Base-by-base conservation (phyloP, 2,329 filamentous ascomycete species). In the Xylariaceae sp. region DNA sequence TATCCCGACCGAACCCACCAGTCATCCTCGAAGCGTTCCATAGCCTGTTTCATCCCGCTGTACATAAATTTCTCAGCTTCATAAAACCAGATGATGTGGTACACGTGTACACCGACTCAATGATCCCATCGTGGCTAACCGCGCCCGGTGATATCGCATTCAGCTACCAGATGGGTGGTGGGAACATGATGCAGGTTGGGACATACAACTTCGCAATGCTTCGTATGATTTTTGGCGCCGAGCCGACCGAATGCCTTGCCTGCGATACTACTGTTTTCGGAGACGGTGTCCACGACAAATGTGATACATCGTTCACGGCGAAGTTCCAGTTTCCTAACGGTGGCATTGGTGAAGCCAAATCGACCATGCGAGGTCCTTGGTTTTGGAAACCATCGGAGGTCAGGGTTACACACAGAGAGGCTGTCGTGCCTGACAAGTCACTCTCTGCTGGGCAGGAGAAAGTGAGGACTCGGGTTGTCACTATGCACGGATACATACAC, bases 21-120 rank as follows among this genome's bases (percentile, higher is more conserved):
- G 57, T 73, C 1, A 50, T 70, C 1, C 58, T 74, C 6, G 72
- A 74, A 54, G 72, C 72, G 2, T 68, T 69, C 47, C 70, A 73
- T 47, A 56, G 60, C 25, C 61, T 61, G 3, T 72, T 73, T 47
- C 64, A 70, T 42, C 70, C 69, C 1, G 61, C 64, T 3, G 65
- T 58, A 47, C 57, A 61, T 21, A 47, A 45, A 5, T 67, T 62
- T 47, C 58, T 61, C 29, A 55, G 49, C 5, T 64, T 70, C 48
- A 27, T 68, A 22, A 37, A 45, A n/a, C 54, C 48, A 2, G 55
- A 52, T 1, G 55, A 56, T 22, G 60, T 65, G 2, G 54, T 53
- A 7, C 39, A 62, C 16, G 50, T 67, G 6, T 47, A 56, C 14
- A 52, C 48, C 3, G 49, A 47, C 2, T 57, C 52, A 20, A 45